Evolutionary conservation across 2,329 filamentous ascomycete genomes (phyloP).

Genomic region (Endothia cerciana): DNA sequence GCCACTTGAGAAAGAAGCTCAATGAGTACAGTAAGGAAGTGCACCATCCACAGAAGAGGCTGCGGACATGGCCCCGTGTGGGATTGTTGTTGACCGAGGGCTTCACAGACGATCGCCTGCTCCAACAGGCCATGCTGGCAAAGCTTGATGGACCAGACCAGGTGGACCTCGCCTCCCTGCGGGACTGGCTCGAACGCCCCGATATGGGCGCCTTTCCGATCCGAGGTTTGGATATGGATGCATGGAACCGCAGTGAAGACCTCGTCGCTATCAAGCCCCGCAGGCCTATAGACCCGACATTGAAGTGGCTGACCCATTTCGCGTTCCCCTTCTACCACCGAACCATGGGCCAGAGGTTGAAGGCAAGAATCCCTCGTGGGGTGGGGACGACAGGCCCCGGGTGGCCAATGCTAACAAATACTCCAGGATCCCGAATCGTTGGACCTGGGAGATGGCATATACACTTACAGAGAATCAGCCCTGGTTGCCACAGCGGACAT

Average conservation of each 20-base stretch:
- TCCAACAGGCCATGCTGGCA: slow-evolving; percentile 17
- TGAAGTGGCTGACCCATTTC: slow-evolving; percentile 24
- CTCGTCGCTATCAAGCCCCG: slow-evolving; percentile 32
- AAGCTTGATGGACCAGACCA: slow-evolving; percentile 18
- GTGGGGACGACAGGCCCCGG: neutral
- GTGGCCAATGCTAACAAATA: too few relatives aligned
- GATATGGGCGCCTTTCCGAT: slow-evolving; percentile 33
- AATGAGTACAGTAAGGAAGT: slow-evolving; percentile 32
- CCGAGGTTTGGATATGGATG: slow-evolving; percentile 28
- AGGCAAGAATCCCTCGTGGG: neutral
- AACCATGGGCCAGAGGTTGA: slow-evolving; percentile 21
- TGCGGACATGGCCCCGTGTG: neutral
- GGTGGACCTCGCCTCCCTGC: slow-evolving; percentile 24
- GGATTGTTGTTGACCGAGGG: neutral
- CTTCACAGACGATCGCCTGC: slow-evolving; percentile 21
- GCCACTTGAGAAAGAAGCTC: slow-evolving; percentile 31
- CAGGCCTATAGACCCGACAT: slow-evolving; percentile 28
- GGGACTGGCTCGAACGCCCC: slow-evolving; percentile 32
- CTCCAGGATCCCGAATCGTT: slow-evolving; percentile 7
- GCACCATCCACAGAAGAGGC: neutral
- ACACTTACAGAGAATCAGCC: slow-evolving; percentile 26
- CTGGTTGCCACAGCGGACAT: slow-evolving; percentile 27
- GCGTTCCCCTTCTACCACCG: slow-evolving; percentile 32
- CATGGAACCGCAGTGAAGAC: slow-evolving; percentile 32
- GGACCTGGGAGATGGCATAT: slow-evolving; percentile 20